Base-by-base conservation (phyloP, 345 rosid species). In the Eucalyptus brandiana region DNA sequence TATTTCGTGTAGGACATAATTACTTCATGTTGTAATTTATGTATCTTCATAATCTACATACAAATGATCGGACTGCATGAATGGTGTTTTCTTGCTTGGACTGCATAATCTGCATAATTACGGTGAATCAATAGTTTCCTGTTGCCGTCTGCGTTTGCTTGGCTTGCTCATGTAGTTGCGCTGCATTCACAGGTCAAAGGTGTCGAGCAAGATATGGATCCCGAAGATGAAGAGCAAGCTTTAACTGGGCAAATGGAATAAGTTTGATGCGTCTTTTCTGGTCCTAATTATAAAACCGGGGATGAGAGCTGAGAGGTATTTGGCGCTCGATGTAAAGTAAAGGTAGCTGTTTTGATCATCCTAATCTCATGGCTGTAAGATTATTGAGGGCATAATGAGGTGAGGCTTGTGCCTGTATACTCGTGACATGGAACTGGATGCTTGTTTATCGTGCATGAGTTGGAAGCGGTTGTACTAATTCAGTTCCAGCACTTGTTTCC, bases 121-220 rank as follows among this genome's bases (percentile, higher is more conserved):
- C 11, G 0, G 26, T 53, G 58, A 53, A 53, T 53, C 58, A 9
- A 12, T 48, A 3, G 44, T n/a, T 72, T 53, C 42, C 37, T 87
- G 50, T 87, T 56, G 88, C 28, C 54, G 26, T 87, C 16, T 30
- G 85, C 58, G 56, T 80, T 47, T 86, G 86, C 24, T 21, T 88
- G 50, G 50, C 40, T 32, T 86, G 83, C 34, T 86, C 30, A 88
- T 88, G 76, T 80, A 49, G 44, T 23, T 19, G 83, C 28, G 23
- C 7, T 6, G 45, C 48, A 34, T 80, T 32, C 88, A 72, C 95
- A 97, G 99, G 99, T 97, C 51, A 97, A 96, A 90, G 95, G 93
- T 24, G 99, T 97, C 47, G 98, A 97, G 90, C 98, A 97, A 93
- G 99, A 97, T 91, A 90, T 96, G 4, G 99, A 97, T 87, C 94